Conservation (phyloP, 2,329 filamentous ascomycete genomes). For the Pseudocercospora musae region DNA sequence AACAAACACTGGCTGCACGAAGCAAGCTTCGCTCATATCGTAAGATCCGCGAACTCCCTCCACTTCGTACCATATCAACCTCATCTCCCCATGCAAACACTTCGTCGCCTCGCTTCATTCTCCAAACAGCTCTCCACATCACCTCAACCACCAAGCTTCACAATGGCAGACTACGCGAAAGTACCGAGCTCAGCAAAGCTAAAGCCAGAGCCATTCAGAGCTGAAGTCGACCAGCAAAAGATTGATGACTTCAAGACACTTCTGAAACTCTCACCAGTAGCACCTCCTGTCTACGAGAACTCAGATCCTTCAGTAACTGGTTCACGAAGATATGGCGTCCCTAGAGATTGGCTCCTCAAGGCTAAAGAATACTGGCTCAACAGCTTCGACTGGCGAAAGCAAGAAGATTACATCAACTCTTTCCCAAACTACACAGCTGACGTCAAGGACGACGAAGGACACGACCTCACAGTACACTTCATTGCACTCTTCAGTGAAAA, state of each 20-base stretch:
- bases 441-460: conserved; percentile 33
- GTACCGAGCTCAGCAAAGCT: conserved; percentile 39
- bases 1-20: background rate
- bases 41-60: background rate
- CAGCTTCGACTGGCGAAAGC: conserved; percentile 38
- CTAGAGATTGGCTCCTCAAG: conserved; percentile 45
- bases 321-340: conserved; percentile 43
- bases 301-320: conserved; percentile 17
- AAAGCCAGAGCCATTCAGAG: conserved; percentile 42
- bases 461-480: conserved; percentile 50
- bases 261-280: conserved; percentile 48
- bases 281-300: conserved; percentile 50
- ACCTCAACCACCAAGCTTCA: conserved; percentile 4
- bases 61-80: background rate
- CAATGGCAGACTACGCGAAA: conserved; percentile 24
- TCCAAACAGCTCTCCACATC: conserved; percentile 12
- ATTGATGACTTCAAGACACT: conserved; percentile 48
- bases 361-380: conserved; percentile 38
- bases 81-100: conserved; percentile 13
- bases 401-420: conserved; percentile 23
- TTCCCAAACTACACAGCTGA: conserved; percentile 23
- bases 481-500: conserved; percentile 53
- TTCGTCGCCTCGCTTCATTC: conserved; percentile 19
- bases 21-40: background rate
- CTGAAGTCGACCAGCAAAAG: conserved; percentile 43